Conservation (phyloP, 2,329 filamentous ascomycete genomes). For the Penicillium verrucosum region DNA sequence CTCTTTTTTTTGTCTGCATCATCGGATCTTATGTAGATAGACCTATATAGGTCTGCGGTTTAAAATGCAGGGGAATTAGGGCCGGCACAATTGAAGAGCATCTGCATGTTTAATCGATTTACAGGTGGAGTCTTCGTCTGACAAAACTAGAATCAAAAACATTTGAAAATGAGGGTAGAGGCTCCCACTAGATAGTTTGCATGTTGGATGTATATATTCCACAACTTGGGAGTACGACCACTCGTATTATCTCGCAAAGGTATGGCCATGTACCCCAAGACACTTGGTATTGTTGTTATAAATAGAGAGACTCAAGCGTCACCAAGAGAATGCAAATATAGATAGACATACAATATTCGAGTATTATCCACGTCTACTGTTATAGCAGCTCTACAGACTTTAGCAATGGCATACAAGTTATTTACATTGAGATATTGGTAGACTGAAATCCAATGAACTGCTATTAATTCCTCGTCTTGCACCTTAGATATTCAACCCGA, state of each 20-base stretch:
- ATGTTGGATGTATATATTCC: background rate
- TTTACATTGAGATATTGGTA: too few relatives aligned
- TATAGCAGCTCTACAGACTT: background rate
- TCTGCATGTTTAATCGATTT: slow-evolving; percentile 3
- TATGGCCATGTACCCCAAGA: background rate
- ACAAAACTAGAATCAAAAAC: background rate
- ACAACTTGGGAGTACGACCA: background rate
- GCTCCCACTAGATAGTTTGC: too few relatives aligned
- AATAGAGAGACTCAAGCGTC: background rate
- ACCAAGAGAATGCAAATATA: background rate
- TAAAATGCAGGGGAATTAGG: slow-evolving; percentile 17
- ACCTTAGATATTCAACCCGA: background rate
- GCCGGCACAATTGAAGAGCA: slow-evolving; percentile 6
- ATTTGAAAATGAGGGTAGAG: background rate
- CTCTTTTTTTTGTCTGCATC: slow-evolving; percentile 21
- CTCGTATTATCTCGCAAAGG: background rate
- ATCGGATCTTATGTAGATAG: slow-evolving; percentile 26
- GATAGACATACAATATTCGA: background rate
- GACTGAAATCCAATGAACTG: background rate
- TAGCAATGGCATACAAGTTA: background rate
- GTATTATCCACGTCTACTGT: background rate
- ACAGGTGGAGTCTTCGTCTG: background rate
- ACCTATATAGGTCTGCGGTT: slow-evolving; percentile 16
- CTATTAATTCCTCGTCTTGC: background rate
- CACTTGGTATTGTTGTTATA: background rate